Base-by-base conservation (phyloP, 1,139 yeast genomes). In the Pichia sp. region DNA sequence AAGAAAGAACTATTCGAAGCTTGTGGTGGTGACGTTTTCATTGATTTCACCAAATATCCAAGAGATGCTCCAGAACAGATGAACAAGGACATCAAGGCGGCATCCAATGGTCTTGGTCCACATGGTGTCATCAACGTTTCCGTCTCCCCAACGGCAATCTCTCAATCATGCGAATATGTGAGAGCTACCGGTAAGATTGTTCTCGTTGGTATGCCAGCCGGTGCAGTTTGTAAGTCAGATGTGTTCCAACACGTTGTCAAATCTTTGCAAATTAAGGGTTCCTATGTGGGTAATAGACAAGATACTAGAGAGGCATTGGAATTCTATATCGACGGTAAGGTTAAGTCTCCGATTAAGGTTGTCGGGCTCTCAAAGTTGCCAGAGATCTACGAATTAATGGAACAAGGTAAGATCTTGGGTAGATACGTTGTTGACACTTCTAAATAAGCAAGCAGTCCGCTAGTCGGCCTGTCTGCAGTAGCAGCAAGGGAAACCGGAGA, bases 61-160 rank as follows among this genome's bases (percentile, higher is more conserved):
- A 44, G 32, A 33, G 49, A 38, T 26, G 61, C 61, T 41, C 43
- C 64, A 29, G 64, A 69, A 57, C 77, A 74, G 47, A 52, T 77
- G 41, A 72, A 68, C 41, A 55, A 58, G 41, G 81, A 71, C 33
- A 65, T 77, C 40, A 50, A 58, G 39, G 64, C 60, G 41, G 74
- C 73, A 48, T 83, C 94, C 42, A 62, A 68, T 40, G 94, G 94
- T 58, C 31, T 44, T 26, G 77, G 77, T 52, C 82, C 91, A 39
- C 88, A 83, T 55, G 91, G 82, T 53, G 86, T 74, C 48, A 68
- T 83, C 55, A 83, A 81, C 61, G 86, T 83, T 43, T 83, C 93
- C 30, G 88, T 79, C 39, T 77, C 93, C 35, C 83, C 75, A 58
- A 63, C 62, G 40, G 93, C 93, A 42, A 78, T 82, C 52, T 64